Evolutionary conservation across 2,329 filamentous ascomycete species (phyloP), one percentile per base, ranked within the genome.

Genomic region (Fusarium sublunatum): DNA sequence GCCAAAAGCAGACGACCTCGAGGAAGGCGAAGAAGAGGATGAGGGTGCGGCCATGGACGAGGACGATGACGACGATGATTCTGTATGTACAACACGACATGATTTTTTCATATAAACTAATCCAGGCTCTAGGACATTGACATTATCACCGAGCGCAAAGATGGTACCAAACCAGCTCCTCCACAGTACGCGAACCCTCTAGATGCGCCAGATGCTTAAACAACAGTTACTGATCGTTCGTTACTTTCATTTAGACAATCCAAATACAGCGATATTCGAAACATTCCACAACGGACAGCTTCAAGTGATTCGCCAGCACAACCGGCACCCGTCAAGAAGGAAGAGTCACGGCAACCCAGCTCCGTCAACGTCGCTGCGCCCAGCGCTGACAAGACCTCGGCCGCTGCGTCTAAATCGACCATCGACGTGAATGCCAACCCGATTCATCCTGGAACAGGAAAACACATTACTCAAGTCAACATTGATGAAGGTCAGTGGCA

Each of bases 371-470:
- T 75, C 25, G 74, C 75, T 15, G 70, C 73, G 2, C 76, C 78
- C 5, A 86, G 79, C 76, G 83, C 79, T 76, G 77, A 84, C 63
- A 71, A 81, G 60, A 85, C 87, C 45, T 85, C 86, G 1, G 79
- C 88, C 68, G 80, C 95, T 75, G 80, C 92, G 76, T 80, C 90
- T 36, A 93, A 90, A 55, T 97, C 93, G 11, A 93, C 87, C 44
- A 86, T 98, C 62, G 91, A 98, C 72, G 86, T 97, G 50, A 88
- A 96, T 75, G 90, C 85, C 5, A 91, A 93, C 63, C 94, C 95
- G 0, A 79, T 90, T 3, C 93, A 96, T 75, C 88, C 90, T 15
- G 82, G 84, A 4, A 88, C 88, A 22, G 95, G 96, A 67, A 93
- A 95, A 69, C 91, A 95, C 69, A 86, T 93, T 49, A 90, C 88